Conservation (phyloP, 805 yeast genomes). For the Ogataea zsoltii region DNA sequence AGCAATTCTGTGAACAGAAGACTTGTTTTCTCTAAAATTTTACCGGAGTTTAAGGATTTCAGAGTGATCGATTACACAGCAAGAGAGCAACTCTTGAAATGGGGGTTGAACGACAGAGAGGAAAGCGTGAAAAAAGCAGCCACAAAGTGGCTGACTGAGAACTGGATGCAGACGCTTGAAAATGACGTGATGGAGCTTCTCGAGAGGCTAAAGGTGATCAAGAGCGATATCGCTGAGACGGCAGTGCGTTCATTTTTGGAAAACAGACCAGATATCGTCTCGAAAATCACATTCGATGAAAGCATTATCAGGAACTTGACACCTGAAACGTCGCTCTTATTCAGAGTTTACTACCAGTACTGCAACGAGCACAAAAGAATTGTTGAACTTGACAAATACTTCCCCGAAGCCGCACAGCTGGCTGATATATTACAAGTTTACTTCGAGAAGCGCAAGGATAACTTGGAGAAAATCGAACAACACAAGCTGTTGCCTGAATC, state of each 20-base stretch:
- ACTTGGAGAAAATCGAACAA: conserved; percentile 26
- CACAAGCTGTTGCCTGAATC: conserved; percentile 21
- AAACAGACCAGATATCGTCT: conserved; percentile 60
- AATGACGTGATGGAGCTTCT: conserved; percentile 73
- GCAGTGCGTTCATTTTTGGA: conserved; percentile 68
- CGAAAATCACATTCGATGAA: conserved; percentile 59
- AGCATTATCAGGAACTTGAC: conserved; percentile 70
- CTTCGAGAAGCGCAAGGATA: conserved; percentile 46
- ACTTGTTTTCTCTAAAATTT: conserved; percentile 64
- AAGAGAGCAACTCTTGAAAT: conserved; percentile 66
- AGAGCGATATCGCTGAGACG: conserved; percentile 62
- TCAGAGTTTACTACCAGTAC: conserved; percentile 64
- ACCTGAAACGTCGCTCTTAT: conserved; percentile 72
- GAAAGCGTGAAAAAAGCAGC: conserved; percentile 72
- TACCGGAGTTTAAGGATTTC: conserved; percentile 68
- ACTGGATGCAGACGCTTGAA: conserved; percentile 71
- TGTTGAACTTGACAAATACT: conserved; percentile 62
- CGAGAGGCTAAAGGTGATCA: conserved; percentile 69
- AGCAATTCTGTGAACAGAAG: conserved; percentile 69
- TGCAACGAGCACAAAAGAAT: conserved; percentile 55
- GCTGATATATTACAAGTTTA: conserved; percentile 61
- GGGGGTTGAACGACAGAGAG: conserved; percentile 92
- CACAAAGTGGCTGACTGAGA: conserved; percentile 59
- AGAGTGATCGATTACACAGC: conserved; percentile 48
- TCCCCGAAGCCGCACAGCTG: conserved; percentile 77